Evolutionary conservation across 306 rosid species (phyloP).

Genomic region (Medicago arabica): DNA sequence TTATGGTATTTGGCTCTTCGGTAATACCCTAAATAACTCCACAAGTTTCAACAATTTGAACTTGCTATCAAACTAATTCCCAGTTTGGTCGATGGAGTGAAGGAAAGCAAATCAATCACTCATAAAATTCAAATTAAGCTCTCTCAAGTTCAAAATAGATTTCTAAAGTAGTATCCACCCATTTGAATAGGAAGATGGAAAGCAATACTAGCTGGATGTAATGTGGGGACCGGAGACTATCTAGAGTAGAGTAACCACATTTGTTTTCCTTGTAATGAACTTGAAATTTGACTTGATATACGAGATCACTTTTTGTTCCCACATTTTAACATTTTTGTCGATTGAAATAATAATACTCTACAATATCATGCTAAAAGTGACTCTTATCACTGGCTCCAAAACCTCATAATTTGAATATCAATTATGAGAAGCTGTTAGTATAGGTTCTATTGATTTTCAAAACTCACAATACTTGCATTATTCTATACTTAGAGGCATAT

Average conservation of each 20-base stretch:
- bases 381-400: too few relatives aligned
- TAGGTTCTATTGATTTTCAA: too few relatives aligned
- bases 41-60: not conserved
- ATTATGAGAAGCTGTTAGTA: too few relatives aligned
- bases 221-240: too few relatives aligned
- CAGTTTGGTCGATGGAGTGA: not conserved
- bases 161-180: not conserved
- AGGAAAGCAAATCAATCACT: not conserved
- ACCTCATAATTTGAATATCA: too few relatives aligned
- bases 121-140: not conserved
- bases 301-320: not conserved
- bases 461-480: too few relatives aligned
- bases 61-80: not conserved
- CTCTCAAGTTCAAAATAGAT: not conserved
- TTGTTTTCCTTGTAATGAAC: not conserved
- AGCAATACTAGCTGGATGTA: too few relatives aligned
- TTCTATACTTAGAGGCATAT: too few relatives aligned
- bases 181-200: too few relatives aligned
- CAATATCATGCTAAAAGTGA: too few relatives aligned
- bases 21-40: not conserved
- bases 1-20: not conserved
- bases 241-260: not conserved
- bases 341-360: too few relatives aligned
- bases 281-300: not conserved
- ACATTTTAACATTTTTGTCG: too few relatives aligned